These are phyloP conservation scores for Stephania japonica DNA, from an alignment of 164 flowering plant species.

Conservation along the genomic window DNA sequence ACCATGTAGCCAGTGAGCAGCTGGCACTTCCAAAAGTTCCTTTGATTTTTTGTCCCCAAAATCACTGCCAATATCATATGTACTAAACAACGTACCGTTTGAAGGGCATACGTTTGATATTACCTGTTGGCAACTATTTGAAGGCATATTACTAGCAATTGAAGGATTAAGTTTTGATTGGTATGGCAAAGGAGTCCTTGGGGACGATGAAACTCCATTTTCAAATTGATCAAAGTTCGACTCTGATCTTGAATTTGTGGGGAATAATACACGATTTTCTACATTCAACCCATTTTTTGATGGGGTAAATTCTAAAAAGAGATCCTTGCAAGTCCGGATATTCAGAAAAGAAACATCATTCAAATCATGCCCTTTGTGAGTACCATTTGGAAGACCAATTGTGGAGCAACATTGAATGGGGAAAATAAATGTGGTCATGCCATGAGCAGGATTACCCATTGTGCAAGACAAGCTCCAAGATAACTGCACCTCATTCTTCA, in stretches of 20 bases:
- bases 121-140: constrained; percentile 23
- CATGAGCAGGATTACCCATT: constrained; percentile 64
- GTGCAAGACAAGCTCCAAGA: constrained; percentile 60
- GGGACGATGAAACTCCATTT: constrained; percentile 42
- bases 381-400: constrained; percentile 20
- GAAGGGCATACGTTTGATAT: constrained; percentile 15
- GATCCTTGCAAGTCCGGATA: constrained; percentile 40
- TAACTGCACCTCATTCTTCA: constrained; percentile 55
- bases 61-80: constrained; percentile 31
- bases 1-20: constrained; percentile 44
- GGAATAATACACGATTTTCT: constrained; percentile 9
- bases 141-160: constrained; percentile 13
- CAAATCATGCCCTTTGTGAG: constrained; percentile 8
- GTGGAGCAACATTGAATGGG: constrained; percentile 31
- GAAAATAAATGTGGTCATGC: constrained; percentile 49
- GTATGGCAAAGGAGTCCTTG: constrained; percentile 44
- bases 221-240: constrained; percentile 17
- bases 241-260: constrained; percentile 17
- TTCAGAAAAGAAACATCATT: constrained; percentile 17
- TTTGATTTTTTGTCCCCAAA: constrained; percentile 44
- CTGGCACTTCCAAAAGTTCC: constrained; percentile 48
- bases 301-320: constrained; percentile 45
- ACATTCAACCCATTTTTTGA: constrained; percentile 14
- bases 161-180: constrained; percentile 33
- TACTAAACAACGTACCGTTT: constrained; percentile 19